Conservation (phyloP, 805 yeast species). For the Sugiyamaella boreocaroliniensis region DNA sequence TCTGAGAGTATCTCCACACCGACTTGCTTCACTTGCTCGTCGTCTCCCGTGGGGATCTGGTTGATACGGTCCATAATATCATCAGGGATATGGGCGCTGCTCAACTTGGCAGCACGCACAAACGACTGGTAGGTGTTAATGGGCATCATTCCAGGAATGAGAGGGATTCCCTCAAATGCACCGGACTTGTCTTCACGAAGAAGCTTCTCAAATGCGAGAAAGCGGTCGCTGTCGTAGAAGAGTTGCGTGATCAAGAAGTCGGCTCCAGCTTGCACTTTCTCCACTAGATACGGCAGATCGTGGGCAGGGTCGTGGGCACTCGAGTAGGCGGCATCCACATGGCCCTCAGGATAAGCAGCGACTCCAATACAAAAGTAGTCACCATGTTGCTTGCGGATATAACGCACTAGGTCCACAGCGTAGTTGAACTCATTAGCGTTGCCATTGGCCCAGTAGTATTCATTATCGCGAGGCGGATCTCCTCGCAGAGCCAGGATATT, state of each 20-base stretch:
- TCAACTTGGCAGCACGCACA: constrained; percentile 78
- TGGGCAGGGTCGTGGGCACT: constrained; percentile 54
- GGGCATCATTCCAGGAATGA: constrained; percentile 90
- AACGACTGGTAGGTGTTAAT: constrained; percentile 77
- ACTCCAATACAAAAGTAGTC: constrained; percentile 90
- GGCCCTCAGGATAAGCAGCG: constrained; percentile 98
- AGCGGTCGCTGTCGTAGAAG: constrained; percentile 80
- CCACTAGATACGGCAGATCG: constrained; percentile 75
- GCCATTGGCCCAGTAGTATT: constrained; percentile 43
- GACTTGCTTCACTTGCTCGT: constrained; percentile 68
- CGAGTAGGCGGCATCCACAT: constrained; percentile 81
- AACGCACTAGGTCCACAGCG: constrained; percentile 82
- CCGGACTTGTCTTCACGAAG: constrained; percentile 29
- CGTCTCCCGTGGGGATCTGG: constrained; percentile 56
- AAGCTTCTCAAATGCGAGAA: constrained; percentile 52
- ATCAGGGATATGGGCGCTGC: constrained; percentile 77
- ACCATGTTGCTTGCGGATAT: constrained; percentile 64
- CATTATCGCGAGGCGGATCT: constrained; percentile 81
- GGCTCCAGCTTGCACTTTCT: constrained; percentile 90
- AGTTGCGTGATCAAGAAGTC: constrained; percentile 87
- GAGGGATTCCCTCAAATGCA: constrained; percentile 41
- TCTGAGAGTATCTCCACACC: constrained; percentile 72
- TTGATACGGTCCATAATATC: constrained; percentile 49
- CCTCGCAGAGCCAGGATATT: constrained; percentile 92
- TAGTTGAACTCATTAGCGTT: constrained; percentile 52